Evolutionary conservation across 768 basidiomycete genomes (phyloP).

Genomic region (Panaeolus cyanescens): DNA sequence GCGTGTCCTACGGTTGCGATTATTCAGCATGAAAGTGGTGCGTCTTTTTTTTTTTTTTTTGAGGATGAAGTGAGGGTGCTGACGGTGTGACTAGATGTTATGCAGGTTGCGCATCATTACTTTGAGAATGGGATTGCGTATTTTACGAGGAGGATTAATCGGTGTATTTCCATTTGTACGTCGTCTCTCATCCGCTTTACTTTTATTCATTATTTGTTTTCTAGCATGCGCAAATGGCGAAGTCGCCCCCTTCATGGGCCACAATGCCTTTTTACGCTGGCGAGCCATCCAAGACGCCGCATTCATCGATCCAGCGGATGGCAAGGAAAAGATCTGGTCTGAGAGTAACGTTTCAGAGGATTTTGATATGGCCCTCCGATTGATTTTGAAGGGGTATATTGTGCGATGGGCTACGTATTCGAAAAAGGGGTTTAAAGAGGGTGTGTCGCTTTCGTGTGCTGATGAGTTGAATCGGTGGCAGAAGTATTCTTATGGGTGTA

Average conservation of each 20-base stretch:
- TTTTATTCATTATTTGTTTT: conserved; percentile 12
- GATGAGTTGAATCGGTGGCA: conserved; percentile 93
- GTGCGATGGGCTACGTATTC: conserved; percentile 86
- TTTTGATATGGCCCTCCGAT: conserved; percentile 76
- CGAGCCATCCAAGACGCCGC: conserved; percentile 83
- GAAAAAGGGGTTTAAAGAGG: conserved; percentile 86
- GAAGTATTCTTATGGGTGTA: conserved; percentile 69
- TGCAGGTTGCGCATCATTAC: conserved; percentile 85
- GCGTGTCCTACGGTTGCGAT: conserved; percentile 78
- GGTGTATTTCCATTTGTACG: conserved; percentile 71
- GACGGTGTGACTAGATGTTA: conserved; percentile 53
- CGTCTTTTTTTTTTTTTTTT: conserved; percentile 18
- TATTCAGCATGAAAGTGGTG: conserved; percentile 81
- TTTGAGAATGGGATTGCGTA: conserved; percentile 89
- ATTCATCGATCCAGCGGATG: conserved; percentile 66
- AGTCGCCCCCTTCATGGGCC: conserved; percentile 81
- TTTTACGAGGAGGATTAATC: conserved; percentile 82
- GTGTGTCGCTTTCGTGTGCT: conserved; percentile 84
- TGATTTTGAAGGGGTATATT: conserved; percentile 64
- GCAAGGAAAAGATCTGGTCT: conserved; percentile 72
- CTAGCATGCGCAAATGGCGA: conserved; percentile 80
- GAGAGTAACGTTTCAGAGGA: conserved; percentile 82
- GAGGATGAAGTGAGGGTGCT: neutral
- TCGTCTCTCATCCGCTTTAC: conserved; percentile 7
- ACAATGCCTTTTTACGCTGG: conserved; percentile 90